A percentile compares a stretch with the other conserved stretches of the same genome.
Evolutionary conservation across 2,329 filamentous ascomycete genomes (phyloP).

Genomic region (Helicocarpus griseus): DNA sequence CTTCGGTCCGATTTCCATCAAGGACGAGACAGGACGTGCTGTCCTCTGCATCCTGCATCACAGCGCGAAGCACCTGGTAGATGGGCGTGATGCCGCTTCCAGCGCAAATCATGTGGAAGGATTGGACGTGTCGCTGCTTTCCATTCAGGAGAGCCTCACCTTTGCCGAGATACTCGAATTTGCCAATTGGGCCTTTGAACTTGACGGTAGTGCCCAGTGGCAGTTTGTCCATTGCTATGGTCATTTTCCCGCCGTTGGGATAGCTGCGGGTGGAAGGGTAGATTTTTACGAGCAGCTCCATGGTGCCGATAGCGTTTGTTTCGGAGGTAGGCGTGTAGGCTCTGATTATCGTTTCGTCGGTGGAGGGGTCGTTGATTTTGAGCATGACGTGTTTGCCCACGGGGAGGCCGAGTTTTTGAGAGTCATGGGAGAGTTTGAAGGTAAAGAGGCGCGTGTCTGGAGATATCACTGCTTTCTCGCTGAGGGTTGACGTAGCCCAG

Average conservation of each 20-base stretch:
- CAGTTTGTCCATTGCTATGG: constrained; percentile 63
- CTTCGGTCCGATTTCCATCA: constrained; percentile 65
- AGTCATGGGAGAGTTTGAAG: constrained; percentile 63
- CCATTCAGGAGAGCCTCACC: constrained; percentile 56
- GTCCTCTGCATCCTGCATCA: constrained; percentile 57
- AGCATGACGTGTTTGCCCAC: constrained; percentile 83
- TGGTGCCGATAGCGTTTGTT: constrained; percentile 47
- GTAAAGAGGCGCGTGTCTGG: constrained; percentile 73
- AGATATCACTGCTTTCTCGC: constrained; percentile 60
- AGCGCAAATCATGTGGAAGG: constrained; percentile 77
- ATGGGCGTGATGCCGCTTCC: constrained; percentile 91
- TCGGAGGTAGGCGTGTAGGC: constrained; percentile 79
- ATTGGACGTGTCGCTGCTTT: constrained; percentile 47
- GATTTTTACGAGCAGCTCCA: constrained; percentile 74
- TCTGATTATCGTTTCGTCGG: constrained; percentile 62
- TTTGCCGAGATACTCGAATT: constrained; percentile 66
- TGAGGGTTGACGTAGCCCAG: constrained; percentile 66
- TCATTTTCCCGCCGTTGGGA: constrained; percentile 64
- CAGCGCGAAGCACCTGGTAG: constrained; percentile 68
- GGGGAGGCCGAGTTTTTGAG: constrained; percentile 65
- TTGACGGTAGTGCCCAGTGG: constrained; percentile 65
- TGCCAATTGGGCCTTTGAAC: constrained; percentile 80
- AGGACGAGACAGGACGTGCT: constrained; percentile 61
- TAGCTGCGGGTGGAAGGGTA: constrained; percentile 51
- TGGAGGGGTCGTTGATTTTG: constrained; percentile 58